Conservation (phyloP, 148 eudicot species). For the Fallopia convolvulus region DNA sequence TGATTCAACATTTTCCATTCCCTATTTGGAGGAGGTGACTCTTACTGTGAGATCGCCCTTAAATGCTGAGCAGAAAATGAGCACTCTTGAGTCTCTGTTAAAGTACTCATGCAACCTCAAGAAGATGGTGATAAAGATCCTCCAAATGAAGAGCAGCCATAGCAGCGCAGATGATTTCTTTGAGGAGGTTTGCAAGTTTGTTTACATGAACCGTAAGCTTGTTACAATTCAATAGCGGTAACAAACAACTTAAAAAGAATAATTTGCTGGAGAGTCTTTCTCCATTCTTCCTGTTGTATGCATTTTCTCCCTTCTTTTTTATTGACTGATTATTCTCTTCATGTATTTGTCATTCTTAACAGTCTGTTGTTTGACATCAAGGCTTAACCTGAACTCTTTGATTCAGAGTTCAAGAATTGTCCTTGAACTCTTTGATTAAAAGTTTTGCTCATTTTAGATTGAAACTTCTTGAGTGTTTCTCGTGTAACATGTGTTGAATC, state of each 20-base stretch:
- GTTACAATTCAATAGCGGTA: constrained; percentile 55
- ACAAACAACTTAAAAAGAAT: neutral
- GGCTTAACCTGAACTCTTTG: neutral
- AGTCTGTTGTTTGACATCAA: neutral
- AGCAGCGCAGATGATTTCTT: constrained; percentile 92
- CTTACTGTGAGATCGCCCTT: constrained; percentile 86
- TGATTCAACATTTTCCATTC: constrained; percentile 61
- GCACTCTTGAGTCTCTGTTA: constrained; percentile 75
- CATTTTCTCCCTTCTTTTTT: neutral
- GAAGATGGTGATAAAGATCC: constrained; percentile 74
- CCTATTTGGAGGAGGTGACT: constrained; percentile 64
- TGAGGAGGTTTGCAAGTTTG: constrained; percentile 75
- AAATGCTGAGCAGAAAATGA: constrained; percentile 94
- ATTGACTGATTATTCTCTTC: neutral
- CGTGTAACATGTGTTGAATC: neutral
- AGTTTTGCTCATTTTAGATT: neutral
- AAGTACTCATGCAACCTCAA: constrained; percentile 54
- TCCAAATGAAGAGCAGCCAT: constrained; percentile 89
- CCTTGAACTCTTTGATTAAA: neutral
- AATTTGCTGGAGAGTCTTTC: neutral
- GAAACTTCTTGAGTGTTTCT: neutral
- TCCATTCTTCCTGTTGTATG: neutral
- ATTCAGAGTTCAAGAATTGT: constrained; percentile 6
- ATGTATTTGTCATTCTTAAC: neutral
- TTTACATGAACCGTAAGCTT: constrained; percentile 49